Conservation (phyloP, 352 stramenopile genomes). For the Lagenidium sp. region DNA sequence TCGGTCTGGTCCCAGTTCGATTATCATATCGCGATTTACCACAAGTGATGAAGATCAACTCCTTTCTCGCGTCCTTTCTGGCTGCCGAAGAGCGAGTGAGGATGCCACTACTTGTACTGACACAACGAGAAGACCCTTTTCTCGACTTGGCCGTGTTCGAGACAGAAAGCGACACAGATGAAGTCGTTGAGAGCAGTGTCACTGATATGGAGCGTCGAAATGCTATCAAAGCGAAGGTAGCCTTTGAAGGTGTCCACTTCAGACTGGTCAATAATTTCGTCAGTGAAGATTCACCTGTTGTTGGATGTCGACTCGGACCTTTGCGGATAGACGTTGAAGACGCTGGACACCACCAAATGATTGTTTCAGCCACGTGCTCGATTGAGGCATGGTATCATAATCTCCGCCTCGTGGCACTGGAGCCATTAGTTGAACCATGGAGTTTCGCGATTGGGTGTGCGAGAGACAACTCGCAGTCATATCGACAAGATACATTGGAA, state of each 20-base stretch:
- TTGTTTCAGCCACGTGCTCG: slow-evolving; percentile 30
- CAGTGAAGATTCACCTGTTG: slow-evolving; percentile 65
- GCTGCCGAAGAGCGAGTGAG: too few relatives aligned
- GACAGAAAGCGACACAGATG: slow-evolving; percentile 1
- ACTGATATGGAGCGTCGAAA: neutral
- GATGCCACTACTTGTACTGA: too few relatives aligned
- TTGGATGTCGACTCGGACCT: slow-evolving; percentile 44
- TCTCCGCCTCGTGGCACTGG: slow-evolving; percentile 63
- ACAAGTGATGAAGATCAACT: too few relatives aligned
- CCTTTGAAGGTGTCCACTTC: slow-evolving; percentile 40
- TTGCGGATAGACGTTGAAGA: slow-evolving; percentile 23
- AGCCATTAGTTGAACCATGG: slow-evolving; percentile 81
- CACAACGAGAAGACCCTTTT: slow-evolving; percentile 15
- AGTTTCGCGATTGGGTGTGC: slow-evolving; percentile 32
- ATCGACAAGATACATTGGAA: too few relatives aligned
- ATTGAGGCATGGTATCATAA: slow-evolving; percentile 83
- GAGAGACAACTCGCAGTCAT: slow-evolving; percentile 10
- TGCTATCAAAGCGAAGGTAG: slow-evolving; percentile 8
- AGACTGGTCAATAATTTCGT: slow-evolving; percentile 79
- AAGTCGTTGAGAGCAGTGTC: slow-evolving; percentile 5
- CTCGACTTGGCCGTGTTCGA: slow-evolving; percentile 10
- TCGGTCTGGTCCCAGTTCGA: too few relatives aligned
- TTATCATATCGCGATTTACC: too few relatives aligned
- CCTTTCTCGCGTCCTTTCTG: too few relatives aligned
- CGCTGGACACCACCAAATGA: slow-evolving; percentile 14